Base-by-base conservation (phyloP, 108 stramenopile genomes). In the Nannochloropsis salina region DNA sequence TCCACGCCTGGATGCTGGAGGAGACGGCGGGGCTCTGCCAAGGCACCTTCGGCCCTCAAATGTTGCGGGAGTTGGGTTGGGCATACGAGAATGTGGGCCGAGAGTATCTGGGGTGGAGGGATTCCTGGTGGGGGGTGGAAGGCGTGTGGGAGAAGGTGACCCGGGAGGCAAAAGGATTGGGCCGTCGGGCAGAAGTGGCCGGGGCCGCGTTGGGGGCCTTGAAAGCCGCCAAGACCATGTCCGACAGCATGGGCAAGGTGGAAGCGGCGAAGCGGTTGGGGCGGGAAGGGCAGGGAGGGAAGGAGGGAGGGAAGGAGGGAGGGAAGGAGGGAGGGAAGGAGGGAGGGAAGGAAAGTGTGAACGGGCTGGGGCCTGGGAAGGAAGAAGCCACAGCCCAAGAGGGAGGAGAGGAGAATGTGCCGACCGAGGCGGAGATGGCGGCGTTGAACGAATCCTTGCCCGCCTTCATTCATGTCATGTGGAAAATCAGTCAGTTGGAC, bases 201-300 rank as follows among this genome's bases (percentile, higher is more conserved):
- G 9, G 10, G 47, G 47, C 47, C 10, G 47, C 47, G 10, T 9
- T 51, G 9, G 47, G 47, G 47, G 47, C 47, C 10, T 51, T 51
- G 9, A 51, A 51, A 12, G 47, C 81, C 9, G 31, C 81, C 9
- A 81, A 81, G 81, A 81, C 31, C 31, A 81, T 40, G 81, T 9
- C 12, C 81, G 81, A 81, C 81, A 81, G n/a, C 81, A 81, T 40
- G 21, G 41, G 31, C 31, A 81, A 81, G 81, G 41, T 20, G 12
- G 31, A 81, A 81, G 81, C 9, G 41, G 21, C 9, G 9, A 41
- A 81, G 21, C 81, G 81, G 9, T 9, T 81, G 81, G n/a, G 12
- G 47, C 47, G 81, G 31, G 81, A 20, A 9, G 81, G n/a, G 41
- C 81, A 40, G 81, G 9, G n/a, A 9, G n/a, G 9, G 31, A 9